Percentiles rank a stretch among this genome's conserved stretches.
These are phyloP conservation scores for Umbelopsis sp. DNA, from an alignment of 192 early-diverging fungal genomes.

Conservation along the genomic window DNA sequence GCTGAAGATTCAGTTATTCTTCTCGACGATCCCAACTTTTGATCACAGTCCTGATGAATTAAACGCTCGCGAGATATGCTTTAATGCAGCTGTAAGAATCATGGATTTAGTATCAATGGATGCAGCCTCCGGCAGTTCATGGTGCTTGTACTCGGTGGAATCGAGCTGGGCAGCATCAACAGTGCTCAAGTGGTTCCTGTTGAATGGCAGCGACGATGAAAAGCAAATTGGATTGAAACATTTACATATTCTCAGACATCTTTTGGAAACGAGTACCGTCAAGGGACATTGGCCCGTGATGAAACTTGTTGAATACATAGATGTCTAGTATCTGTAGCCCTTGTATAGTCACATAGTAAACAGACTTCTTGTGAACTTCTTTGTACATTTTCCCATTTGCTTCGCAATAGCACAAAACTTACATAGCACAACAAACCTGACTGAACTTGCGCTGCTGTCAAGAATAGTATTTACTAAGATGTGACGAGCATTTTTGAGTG, in stretches of 20 bases:
- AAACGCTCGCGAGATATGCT: slow-evolving; percentile 2
- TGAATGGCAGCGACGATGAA: background rate
- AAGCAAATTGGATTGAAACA: background rate
- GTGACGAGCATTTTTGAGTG: background rate
- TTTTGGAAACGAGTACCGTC: background rate
- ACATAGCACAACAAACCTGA: background rate
- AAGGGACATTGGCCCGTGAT: slow-evolving; percentile 5
- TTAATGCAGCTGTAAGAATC: background rate
- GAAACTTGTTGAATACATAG: slow-evolving; percentile 20
- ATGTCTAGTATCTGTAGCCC: background rate
- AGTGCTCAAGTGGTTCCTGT: slow-evolving; percentile 10
- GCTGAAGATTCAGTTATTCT: slow-evolving; percentile 23
- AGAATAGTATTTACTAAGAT: no score
- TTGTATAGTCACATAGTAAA: no score
- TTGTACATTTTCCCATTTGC: no score
- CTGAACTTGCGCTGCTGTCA: no score
- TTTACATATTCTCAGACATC: background rate
- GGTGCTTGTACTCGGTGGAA: slow-evolving; percentile 26
- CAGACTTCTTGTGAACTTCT: no score
- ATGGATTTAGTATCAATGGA: background rate
- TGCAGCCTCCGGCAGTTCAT: slow-evolving; percentile 15
- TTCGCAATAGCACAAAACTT: background rate
- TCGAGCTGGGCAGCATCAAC: slow-evolving; percentile 10
- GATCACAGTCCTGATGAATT: background rate
- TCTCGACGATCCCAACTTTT: background rate